phyloP scores from a whole-genome alignment of 1,284 basidiomycete species.

The Lignosus rhinocerotis region DNA sequence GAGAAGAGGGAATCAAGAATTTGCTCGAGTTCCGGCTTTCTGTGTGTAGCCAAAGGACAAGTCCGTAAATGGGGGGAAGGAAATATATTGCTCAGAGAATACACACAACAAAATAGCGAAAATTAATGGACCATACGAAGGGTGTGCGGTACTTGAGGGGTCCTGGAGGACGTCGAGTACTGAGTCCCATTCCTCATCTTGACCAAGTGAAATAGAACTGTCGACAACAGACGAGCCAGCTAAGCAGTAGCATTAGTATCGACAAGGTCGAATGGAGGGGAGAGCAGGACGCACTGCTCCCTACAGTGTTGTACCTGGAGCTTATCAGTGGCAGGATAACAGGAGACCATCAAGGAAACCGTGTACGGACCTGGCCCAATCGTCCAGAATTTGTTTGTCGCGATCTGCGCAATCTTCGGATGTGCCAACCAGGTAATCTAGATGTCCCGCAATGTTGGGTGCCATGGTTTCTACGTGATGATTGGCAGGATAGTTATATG shows the following conservation, averaged over 20 bases:
- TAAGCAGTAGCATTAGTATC: not conserved
- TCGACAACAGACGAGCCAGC: constrained; percentile 4
- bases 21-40: constrained; percentile 35
- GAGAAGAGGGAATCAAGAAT: constrained; percentile 33
- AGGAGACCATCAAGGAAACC: not conserved
- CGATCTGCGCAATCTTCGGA: constrained; percentile 31
- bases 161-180: constrained; percentile 27
- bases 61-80: constrained; percentile 7
- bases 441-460: constrained; percentile 24
- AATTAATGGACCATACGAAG: constrained; percentile 18
- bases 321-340: not conserved
- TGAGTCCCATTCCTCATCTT: constrained; percentile 25
- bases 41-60: constrained; percentile 15
- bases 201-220: constrained; percentile 9
- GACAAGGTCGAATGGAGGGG: not conserved
- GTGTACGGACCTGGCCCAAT: constrained; percentile 37
- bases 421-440: constrained; percentile 33
- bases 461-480: constrained; percentile 6
- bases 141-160: constrained; percentile 1
- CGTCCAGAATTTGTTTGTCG: constrained; percentile 35
- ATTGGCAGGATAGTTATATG: not conserved
- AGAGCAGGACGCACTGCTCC: constrained; percentile 8
- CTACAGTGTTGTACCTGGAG: constrained; percentile 10
- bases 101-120: constrained; percentile 37
- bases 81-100: constrained; percentile 10